These are phyloP conservation scores for Trichomonas tenax DNA, from an alignment of 208 protist genomes.

Conservation along the genomic window DNA sequence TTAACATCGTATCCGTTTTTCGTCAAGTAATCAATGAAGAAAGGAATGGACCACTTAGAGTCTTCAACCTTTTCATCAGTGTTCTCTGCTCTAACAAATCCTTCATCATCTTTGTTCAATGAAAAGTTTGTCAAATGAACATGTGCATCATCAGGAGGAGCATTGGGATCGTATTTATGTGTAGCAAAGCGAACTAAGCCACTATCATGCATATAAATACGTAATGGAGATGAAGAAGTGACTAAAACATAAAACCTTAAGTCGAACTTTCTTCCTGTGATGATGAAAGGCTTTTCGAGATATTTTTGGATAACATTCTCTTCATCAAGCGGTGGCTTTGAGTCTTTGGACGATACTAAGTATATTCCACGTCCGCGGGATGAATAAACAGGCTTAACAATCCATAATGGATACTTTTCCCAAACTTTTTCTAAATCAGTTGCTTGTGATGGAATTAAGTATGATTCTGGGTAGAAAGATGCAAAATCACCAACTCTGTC, in stretches of 20 bases:
- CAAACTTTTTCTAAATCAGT: neutral
- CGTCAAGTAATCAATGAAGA: neutral
- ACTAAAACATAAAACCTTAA: conserved; percentile 33
- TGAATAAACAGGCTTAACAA: neutral
- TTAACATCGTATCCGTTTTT: neutral
- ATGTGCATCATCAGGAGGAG: neutral
- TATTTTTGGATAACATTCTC: conserved; percentile 25
- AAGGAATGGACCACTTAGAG: conserved; percentile 27
- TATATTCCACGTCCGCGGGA: neutral
- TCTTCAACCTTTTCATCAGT: neutral
- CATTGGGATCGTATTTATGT: conserved; percentile 3
- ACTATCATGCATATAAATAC: conserved; percentile 38
- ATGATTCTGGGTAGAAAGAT: conserved; percentile 11
- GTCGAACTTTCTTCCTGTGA: neutral
- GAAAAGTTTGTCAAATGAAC: conserved; percentile 33
- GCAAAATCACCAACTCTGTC: neutral
- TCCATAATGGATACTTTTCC: neutral
- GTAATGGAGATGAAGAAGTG: conserved; percentile 35
- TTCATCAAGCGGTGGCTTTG: neutral
- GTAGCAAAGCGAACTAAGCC: neutral
- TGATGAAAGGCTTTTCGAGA: neutral
- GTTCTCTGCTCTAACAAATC: neutral
- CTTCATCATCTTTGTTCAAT: neutral
- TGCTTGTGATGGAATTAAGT: neutral
- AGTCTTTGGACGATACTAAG: neutral